phyloP scores from a whole-genome alignment of 2,329 filamentous ascomycete species.

The Lasiodiplodia citricola region DNA sequence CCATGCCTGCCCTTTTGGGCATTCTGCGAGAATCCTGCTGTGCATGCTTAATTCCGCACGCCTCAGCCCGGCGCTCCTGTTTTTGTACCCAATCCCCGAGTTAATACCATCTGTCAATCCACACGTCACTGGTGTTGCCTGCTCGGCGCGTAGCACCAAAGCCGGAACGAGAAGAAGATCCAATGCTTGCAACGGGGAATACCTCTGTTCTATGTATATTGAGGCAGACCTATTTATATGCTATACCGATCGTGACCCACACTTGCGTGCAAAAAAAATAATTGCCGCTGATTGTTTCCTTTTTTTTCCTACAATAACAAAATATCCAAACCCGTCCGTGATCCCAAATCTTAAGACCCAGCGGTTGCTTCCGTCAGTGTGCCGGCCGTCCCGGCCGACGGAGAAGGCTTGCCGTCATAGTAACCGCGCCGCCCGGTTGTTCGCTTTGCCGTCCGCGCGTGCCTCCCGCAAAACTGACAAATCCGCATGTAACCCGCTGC shows the following conservation, averaged over 20 bases:
- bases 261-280: not conserved
- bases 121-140: not conserved
- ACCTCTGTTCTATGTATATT: conserved; percentile 21
- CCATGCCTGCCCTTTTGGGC: conserved; percentile 5
- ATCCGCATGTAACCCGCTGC: conserved; percentile 12
- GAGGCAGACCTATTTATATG: conserved; percentile 17
- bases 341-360: not conserved
- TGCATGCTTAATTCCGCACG: conserved; percentile 13
- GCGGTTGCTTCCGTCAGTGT: not conserved
- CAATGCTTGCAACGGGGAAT: not conserved
- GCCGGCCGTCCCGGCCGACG: not conserved
- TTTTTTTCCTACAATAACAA: conserved; percentile 12
- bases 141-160: too few species aligned
- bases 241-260: conserved; percentile 15
- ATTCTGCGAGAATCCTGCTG: not conserved
- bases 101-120: not conserved
- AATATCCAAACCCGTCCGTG: not conserved
- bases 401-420: not conserved
- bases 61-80: not conserved
- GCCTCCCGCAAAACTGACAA: conserved; percentile 9
- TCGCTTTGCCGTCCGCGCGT: not conserved
- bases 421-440: not conserved
- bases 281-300: not conserved
- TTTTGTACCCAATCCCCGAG: conserved; percentile 1
- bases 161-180: too few species aligned